These are phyloP conservation scores for Suillus variegatus DNA, from an alignment of 768 basidiomycete species.

Conservation along the genomic window DNA sequence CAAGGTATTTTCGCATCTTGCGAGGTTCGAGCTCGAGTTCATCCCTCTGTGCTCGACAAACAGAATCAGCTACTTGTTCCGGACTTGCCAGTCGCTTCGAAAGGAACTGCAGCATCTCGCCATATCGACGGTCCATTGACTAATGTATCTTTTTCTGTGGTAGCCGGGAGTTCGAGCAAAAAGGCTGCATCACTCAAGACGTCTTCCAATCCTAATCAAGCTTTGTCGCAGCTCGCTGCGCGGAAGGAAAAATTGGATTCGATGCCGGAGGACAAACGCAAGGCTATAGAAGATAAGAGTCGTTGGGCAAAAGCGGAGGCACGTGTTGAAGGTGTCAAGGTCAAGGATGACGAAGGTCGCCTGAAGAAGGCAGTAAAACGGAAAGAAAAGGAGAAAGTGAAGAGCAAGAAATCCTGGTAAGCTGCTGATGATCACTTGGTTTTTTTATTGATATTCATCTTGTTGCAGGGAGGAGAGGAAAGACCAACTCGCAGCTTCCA, in stretches of 20 bases:
- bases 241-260: constrained; percentile 77
- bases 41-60: not conserved
- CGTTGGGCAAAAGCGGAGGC: constrained; percentile 91
- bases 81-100: constrained; percentile 37
- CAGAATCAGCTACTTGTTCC: constrained; percentile 76
- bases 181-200: constrained; percentile 60
- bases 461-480: constrained; percentile 82
- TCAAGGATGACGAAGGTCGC: constrained; percentile 80
- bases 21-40: not conserved
- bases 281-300: constrained; percentile 50
- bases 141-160: constrained; percentile 69
- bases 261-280: constrained; percentile 83
- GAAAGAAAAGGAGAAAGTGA: constrained; percentile 86
- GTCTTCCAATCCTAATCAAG: constrained; percentile 46
- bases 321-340: constrained; percentile 86
- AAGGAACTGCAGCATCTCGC: constrained; percentile 11
- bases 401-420: constrained; percentile 85
- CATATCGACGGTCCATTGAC: constrained; percentile 46
- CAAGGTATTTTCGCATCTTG: constrained; percentile 35
- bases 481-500: constrained; percentile 63
- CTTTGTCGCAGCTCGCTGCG: constrained; percentile 75
- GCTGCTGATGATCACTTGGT: constrained; percentile 24
- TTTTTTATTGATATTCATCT: constrained; percentile 3
- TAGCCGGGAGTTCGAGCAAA: constrained; percentile 53
- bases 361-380: constrained; percentile 94